phyloP scores from a whole-genome alignment of 106 monocot genomes.

The Dioscorea dumetorum region DNA sequence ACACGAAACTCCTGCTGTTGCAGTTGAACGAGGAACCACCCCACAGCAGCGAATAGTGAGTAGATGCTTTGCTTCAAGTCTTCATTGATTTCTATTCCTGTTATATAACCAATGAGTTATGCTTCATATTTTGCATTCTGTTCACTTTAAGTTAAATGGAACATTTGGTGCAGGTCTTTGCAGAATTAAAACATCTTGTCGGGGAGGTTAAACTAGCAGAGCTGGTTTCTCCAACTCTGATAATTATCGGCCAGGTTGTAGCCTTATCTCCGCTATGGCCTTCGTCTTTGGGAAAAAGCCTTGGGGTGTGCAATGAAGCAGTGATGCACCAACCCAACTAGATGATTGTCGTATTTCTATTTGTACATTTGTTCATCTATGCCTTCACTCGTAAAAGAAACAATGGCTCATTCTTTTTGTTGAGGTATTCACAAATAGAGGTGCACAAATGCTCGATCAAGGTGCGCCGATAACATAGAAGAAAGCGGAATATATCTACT shows the following conservation, averaged over 20 bases:
- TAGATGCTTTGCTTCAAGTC: background rate
- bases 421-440: too few relatives aligned
- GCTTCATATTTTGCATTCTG: background rate
- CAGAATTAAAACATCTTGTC: slow-evolving; percentile 51
- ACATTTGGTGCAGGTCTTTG: slow-evolving; percentile 54
- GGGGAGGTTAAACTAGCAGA: slow-evolving; percentile 60
- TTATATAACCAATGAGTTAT: too few relatives aligned
- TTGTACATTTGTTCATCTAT: background rate
- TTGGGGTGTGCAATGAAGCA: background rate
- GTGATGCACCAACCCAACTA: background rate
- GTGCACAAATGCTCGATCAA: too few relatives aligned
- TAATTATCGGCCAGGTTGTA: slow-evolving; percentile 85
- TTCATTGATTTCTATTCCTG: background rate
- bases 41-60: slow-evolving; percentile 78
- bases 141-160: background rate
- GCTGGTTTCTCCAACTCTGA: slow-evolving; percentile 77
- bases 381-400: too few relatives aligned
- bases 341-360: slow-evolving; percentile 1
- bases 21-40: slow-evolving; percentile 95
- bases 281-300: slow-evolving; percentile 17
- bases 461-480: too few relatives aligned
- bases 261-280: slow-evolving; percentile 76
- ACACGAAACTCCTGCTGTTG: slow-evolving; percentile 71
- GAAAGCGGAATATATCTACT: too few relatives aligned
- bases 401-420: too few relatives aligned